Conservation (phyloP, 2,329 filamentous ascomycete genomes). For the Thermothelomyces thermophilus region DNA sequence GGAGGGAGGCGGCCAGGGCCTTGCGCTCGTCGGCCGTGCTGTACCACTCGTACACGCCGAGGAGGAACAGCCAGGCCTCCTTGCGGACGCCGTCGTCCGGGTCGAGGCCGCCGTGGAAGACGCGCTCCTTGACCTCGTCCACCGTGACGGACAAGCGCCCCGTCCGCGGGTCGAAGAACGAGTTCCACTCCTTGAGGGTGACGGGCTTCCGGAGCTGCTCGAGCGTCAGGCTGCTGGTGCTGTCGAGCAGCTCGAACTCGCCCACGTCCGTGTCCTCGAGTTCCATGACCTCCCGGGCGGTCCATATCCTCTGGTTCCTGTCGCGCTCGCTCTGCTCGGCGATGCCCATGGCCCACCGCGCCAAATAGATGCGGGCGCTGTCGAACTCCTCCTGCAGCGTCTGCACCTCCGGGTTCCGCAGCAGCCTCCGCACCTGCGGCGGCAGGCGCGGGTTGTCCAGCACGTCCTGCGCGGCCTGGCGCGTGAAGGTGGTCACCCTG, state of each 20-base stretch:
- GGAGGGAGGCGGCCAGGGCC: slow-evolving; percentile 72
- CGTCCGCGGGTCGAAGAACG: slow-evolving; percentile 71
- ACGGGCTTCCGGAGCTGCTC: slow-evolving; percentile 72
- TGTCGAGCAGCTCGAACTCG: slow-evolving; percentile 90
- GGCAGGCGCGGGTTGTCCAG: slow-evolving; percentile 87
- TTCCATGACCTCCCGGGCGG: slow-evolving; percentile 83
- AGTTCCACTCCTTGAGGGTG: slow-evolving; percentile 80
- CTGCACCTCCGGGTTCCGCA: slow-evolving; percentile 90
- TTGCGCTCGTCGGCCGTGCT: slow-evolving; percentile 80
- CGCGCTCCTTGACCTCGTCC: slow-evolving; percentile 93
- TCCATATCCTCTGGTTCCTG: slow-evolving; percentile 81
- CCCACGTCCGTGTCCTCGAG: slow-evolving; percentile 93
- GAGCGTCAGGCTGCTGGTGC: slow-evolving; percentile 64
- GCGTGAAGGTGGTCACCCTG: slow-evolving; percentile 93
- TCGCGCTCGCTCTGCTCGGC: slow-evolving; percentile 94
- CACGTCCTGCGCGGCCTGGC: slow-evolving; percentile 84
- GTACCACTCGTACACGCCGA: slow-evolving; percentile 91
- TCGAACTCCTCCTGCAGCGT: slow-evolving; percentile 96
- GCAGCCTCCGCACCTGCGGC: slow-evolving; percentile 74
- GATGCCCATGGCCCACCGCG: slow-evolving; percentile 97
- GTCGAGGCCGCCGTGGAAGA: slow-evolving; percentile 91
- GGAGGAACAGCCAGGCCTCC: slow-evolving; percentile 90
- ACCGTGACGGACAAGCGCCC: slow-evolving; percentile 72
- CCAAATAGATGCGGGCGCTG: slow-evolving; percentile 87
- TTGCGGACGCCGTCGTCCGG: slow-evolving; percentile 87